Conservation (phyloP, 1,139 yeast genomes). For the Blastobotrys raffinosifermentans region DNA sequence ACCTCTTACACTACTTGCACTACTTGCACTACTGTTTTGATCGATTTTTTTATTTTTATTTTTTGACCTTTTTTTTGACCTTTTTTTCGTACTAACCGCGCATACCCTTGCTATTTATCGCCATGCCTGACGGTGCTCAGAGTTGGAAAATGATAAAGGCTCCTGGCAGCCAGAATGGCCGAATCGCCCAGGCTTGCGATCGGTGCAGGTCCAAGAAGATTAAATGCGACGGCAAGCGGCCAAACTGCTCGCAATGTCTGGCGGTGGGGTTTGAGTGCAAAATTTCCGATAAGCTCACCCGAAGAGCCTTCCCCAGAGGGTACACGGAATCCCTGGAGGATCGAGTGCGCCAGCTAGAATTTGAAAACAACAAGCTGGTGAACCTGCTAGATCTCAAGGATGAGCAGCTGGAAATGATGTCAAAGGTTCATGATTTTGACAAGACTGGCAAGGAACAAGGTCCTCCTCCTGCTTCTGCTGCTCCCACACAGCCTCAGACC, state of each 20-base stretch:
- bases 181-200: conserved; percentile 84
- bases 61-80: not conserved
- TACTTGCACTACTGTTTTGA: not conserved
- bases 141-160: conserved; percentile 54
- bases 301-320: conserved; percentile 69
- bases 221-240: conserved; percentile 62
- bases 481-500: not conserved
- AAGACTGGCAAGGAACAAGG: conserved; percentile 3
- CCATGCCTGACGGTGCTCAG: conserved; percentile 33
- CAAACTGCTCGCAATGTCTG: conserved; percentile 58
- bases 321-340: conserved; percentile 69
- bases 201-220: conserved; percentile 77
- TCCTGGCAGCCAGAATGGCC: conserved; percentile 50
- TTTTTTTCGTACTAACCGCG: not conserved
- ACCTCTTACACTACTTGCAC: too few species aligned
- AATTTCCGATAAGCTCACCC: conserved; percentile 62
- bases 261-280: conserved; percentile 68
- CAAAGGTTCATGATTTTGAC: conserved; percentile 21
- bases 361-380: conserved; percentile 46
- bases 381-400: conserved; percentile 55
- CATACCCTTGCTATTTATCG: conserved; percentile 3
- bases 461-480: not conserved
- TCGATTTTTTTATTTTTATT: not conserved
- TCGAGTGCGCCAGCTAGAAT: conserved; percentile 54
- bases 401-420: conserved; percentile 45